Evolutionary conservation across 228 moss, liverwort and hornwort species (phyloP).

Genomic region (Sphagnum fallax): DNA sequence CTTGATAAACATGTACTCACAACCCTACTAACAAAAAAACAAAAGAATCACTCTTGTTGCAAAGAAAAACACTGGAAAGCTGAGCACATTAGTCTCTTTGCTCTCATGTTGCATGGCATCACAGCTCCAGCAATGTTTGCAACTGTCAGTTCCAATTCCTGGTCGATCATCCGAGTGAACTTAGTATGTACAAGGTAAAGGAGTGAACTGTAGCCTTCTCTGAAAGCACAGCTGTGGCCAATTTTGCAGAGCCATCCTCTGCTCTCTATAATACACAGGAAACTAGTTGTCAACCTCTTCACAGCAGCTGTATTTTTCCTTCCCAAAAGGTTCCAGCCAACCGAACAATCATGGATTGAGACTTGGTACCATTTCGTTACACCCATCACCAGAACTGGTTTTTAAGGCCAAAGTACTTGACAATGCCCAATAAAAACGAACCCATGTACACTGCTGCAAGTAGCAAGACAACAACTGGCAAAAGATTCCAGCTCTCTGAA

Average conservation of each 20-base stretch:
- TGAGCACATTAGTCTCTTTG: too few relatives aligned
- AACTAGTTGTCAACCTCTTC: conserved; percentile 21
- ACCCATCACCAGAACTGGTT: conserved; percentile 31
- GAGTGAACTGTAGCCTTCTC: too few relatives aligned
- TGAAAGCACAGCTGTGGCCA: too few relatives aligned
- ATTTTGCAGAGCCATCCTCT: conserved; percentile 3
- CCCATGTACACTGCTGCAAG: conserved; percentile 87
- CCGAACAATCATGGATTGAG: conserved; percentile 31
- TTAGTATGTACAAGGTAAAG: too few relatives aligned
- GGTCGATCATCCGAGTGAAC: too few relatives aligned
- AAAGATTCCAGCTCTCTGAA: conserved; percentile 31
- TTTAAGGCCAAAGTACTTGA: conserved; percentile 64
- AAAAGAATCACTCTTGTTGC: too few relatives aligned
- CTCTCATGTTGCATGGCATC: too few relatives aligned
- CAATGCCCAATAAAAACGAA: conserved; percentile 91
- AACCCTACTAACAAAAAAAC: too few relatives aligned
- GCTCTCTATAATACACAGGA: conserved; percentile 40
- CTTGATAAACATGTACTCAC: too few relatives aligned
- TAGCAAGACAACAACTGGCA: conserved; percentile 27
- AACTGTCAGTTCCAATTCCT: too few relatives aligned
- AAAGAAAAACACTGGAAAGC: too few relatives aligned
- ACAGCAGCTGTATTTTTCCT: background rate
- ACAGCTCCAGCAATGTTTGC: too few relatives aligned
- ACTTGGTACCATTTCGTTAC: conserved; percentile 34
- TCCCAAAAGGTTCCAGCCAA: background rate